Evolutionary conservation across 495 filamentous ascomycete species (phyloP), one percentile per base, ranked within the genome.

Genomic region (Cercophora scortea): DNA sequence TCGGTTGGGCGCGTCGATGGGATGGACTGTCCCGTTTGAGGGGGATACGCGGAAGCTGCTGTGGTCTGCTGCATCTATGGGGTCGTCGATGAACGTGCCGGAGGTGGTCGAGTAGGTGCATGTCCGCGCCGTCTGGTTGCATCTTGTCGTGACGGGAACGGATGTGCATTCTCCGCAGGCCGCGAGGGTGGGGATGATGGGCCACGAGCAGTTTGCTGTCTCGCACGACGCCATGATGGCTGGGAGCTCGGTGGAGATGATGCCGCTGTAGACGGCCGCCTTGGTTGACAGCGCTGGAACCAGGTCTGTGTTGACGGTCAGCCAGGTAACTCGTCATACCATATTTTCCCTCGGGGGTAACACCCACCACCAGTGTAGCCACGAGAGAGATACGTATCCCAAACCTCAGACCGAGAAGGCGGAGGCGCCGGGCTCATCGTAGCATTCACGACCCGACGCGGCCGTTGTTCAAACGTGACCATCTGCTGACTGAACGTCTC

Each of bases 401-500:
- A 71, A 8, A 66, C 61, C 55, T 71, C 67, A 0, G 56, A 53
- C 13, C 61, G 40, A n/a, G 56, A 34, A 3, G 61, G 59, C 15
- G 54, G 32, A 6, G 61, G 56, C 7, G 59, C 59, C 3, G 59
- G 50, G 32, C 32, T 56, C 17, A 42, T 46, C 9, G 43, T 42
- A 1, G 9, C 39, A 39, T 54, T 59, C 10, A 47, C 45, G 3
- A 49, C 32, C 8, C 41, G 49, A 7, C 47, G 57, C 8, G 61
- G 59, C 16, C 56, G 40, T 8, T 70, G 57, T n/a, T 62, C 58
- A 52, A 65, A 66, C 11, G 47, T 52, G n/a, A 70, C 64, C 64
- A 71, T 71, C 50, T 67, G 57, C 49, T 69, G 65, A 8, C 61
- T 66, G 38, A 70, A 63, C 4, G 61, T 63, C 55, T 71, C 69